These are phyloP conservation scores for Euphrasia arctica DNA, from an alignment of 305 asterid genomes.

Conservation along the genomic window DNA sequence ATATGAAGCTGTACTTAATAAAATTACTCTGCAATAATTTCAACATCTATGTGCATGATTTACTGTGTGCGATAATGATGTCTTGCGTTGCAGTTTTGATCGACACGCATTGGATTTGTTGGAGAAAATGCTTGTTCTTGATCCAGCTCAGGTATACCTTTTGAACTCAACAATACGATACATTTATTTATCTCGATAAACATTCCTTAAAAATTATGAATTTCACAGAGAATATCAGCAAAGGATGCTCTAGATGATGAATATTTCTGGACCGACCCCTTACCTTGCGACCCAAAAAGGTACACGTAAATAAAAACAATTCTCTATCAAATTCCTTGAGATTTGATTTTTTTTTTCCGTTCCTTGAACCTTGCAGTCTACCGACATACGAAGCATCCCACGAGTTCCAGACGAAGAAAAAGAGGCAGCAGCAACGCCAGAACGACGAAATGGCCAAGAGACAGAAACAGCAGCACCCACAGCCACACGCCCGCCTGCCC, in stretches of 20 bases:
- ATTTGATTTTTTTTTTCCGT: neutral
- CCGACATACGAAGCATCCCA: slow-evolving; percentile 94
- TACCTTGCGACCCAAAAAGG: slow-evolving; percentile 97
- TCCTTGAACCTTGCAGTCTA: slow-evolving; percentile 42
- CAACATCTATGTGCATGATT: slow-evolving; percentile 17
- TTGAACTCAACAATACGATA: neutral
- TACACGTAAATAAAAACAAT: slow-evolving; percentile 23
- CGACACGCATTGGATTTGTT: slow-evolving; percentile 86
- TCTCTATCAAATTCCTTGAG: neutral
- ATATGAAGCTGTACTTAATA: slow-evolving; percentile 24
- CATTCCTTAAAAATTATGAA: slow-evolving; percentile 4
- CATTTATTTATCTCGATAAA: neutral
- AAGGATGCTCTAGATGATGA: slow-evolving; percentile 96
- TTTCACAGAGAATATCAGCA: slow-evolving; percentile 73
- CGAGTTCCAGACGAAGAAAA: slow-evolving; percentile 97
- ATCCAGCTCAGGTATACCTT: slow-evolving; percentile 83
- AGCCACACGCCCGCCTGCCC: slow-evolving; percentile 81
- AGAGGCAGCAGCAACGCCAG: slow-evolving; percentile 88
- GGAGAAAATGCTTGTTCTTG: slow-evolving; percentile 93
- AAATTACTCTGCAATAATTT: slow-evolving; percentile 15
- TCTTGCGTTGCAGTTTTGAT: slow-evolving; percentile 66
- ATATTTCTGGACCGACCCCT: slow-evolving; percentile 91
- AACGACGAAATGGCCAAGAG: slow-evolving; percentile 86
- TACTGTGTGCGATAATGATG: slow-evolving; percentile 25
- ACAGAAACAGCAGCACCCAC: slow-evolving; percentile 78